Evolutionary conservation across 192 early-diverging fungal genomes (phyloP), one percentile per base, ranked within the genome.

Genomic region (Coemansia sp.): DNA sequence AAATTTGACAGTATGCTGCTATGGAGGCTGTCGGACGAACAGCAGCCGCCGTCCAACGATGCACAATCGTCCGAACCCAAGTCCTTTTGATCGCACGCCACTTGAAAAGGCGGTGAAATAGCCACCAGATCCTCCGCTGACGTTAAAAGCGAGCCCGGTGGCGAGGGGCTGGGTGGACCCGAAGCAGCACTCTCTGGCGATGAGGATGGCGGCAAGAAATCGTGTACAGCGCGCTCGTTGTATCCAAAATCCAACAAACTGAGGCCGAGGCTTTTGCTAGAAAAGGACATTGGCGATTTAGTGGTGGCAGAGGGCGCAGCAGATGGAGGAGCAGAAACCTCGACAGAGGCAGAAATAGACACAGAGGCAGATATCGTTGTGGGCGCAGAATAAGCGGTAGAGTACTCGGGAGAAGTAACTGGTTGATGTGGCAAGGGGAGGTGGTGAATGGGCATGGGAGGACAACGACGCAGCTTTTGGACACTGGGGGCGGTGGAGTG

Each of bases 221-320:
- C 51, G 12, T 57, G 45, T 5, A 71, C 73, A 25, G 70, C 36
- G 2, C 63, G 39, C 48, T 76, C 63, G 53, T 63, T 65, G 53
- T 80, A 80, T 21, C 68, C 73, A 67, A 80, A 80, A 36, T 80
- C 73, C 0, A 80, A 70, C 51, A 68, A 63, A 34, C 59, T 46
- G 5, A 80, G 67, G 8, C 78, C 78, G 3, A 80, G 64, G 61
- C 78, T 80, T 27, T 67, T 68, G 64, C 78, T 80, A 12, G 78
- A 80, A 32, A 66, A 80, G 6, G 70, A 62, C 15, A 64, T 63
- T 12, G 74, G 73, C 11, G 78, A 76, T 36, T 58, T 69, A 21
- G 36, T 39, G 2, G 34, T 44, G 29, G 53, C 64, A 37, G 29
- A 36, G 31, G 48, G 37, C 38, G 55, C 55, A 25, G 57, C 27